Percentiles rank a stretch among this genome's conserved stretches.
Conservation (phyloP, 148 eudicot species). For the Hydrangea macrophylla region DNA sequence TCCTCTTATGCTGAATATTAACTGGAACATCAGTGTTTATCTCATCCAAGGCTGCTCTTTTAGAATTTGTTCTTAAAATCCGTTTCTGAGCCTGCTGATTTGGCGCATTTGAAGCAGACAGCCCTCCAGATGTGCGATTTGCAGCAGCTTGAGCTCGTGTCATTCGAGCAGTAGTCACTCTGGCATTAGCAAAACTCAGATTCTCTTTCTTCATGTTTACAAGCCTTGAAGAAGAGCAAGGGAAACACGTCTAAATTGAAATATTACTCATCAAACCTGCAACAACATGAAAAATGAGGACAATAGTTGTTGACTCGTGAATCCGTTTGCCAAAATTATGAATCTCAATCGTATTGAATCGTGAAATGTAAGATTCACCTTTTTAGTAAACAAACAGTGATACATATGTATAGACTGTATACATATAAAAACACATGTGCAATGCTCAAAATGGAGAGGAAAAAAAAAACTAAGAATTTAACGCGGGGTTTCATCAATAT, state of each 20-base stretch:
- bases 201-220: conserved; percentile 47
- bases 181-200: conserved; percentile 22
- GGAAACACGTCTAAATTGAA: conserved; percentile 23
- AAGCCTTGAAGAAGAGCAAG: conserved; percentile 25
- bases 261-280: conserved; percentile 20
- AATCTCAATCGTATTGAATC: too few relatives aligned
- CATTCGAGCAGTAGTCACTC: conserved; percentile 43
- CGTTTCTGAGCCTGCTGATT: conserved; percentile 36
- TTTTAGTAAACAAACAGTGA: too few relatives aligned
- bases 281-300: conserved; percentile 2
- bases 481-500: too few relatives aligned
- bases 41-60: conserved; percentile 51
- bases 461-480: too few relatives aligned
- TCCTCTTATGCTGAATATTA: conserved; percentile 41
- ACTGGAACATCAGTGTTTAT: conserved; percentile 23
- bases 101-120: conserved; percentile 3
- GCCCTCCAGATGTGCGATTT: conserved; percentile 29
- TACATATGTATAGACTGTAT: too few relatives aligned
- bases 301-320: too few relatives aligned
- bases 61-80: conserved; percentile 27
- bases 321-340: too few relatives aligned
- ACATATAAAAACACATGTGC: too few relatives aligned
- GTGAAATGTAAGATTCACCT: too few relatives aligned
- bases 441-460: too few relatives aligned
- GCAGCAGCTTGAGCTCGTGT: conserved; percentile 69